Evolutionary conservation across 1,284 basidiomycete genomes (phyloP).

Genomic region (Cystobasidium sp.): DNA sequence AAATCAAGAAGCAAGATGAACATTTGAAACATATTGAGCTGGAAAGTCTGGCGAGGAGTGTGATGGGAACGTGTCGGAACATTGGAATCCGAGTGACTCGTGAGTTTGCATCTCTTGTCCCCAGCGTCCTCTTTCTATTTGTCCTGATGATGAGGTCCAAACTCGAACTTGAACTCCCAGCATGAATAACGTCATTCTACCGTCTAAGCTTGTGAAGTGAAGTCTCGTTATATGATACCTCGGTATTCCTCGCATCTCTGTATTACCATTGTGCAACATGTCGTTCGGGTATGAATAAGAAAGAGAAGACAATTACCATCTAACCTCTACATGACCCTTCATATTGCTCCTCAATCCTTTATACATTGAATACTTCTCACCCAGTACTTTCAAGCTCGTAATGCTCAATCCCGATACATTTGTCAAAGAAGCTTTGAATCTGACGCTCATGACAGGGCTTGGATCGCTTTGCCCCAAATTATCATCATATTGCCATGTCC

Average conservation of each 20-base stretch:
- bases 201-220: too few relatives aligned
- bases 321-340: constrained; percentile 41
- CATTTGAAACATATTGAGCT: constrained; percentile 80
- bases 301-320: constrained; percentile 20
- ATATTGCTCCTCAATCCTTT: constrained; percentile 42
- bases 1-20: constrained; percentile 90
- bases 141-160: too few relatives aligned
- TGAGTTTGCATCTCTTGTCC: not conserved
- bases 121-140: too few relatives aligned
- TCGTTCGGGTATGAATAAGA: not conserved
- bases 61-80: constrained; percentile 81
- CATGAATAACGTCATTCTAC: not conserved
- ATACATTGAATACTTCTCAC: constrained; percentile 34
- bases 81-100: constrained; percentile 86
- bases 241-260: not conserved
- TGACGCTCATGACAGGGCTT: constrained; percentile 19
- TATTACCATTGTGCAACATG: constrained; percentile 7
- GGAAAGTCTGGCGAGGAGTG: constrained; percentile 82
- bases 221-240: too few relatives aligned
- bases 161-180: not conserved
- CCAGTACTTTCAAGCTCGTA: constrained; percentile 28
- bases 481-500: constrained; percentile 36
- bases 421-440: constrained; percentile 32
- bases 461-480: constrained; percentile 1
- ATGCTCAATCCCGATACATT: constrained; percentile 43